Base-by-base conservation (phyloP, 192 early-diverging fungal genomes). In the Coemansia sp. region DNA sequence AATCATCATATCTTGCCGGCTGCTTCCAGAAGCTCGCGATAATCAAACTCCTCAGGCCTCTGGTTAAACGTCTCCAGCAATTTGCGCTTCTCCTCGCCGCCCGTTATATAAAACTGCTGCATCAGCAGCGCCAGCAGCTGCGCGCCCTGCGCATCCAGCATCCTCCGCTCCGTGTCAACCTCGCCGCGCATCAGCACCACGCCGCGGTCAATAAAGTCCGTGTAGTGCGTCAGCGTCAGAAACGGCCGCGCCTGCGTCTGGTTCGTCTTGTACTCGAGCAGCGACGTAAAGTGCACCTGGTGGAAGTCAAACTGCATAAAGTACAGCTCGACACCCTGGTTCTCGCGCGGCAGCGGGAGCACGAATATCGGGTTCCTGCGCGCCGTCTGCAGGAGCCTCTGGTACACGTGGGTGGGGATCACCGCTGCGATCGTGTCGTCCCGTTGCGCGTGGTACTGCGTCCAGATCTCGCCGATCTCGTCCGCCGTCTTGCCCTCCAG, bases 111-210 rank as follows among this genome's bases (percentile, higher is more conserved):
- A 65, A 93, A 98, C 69, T 89, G 78, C 68, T 95, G 95, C 65
- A 94, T 74, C 57, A 85, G 84, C 65, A 86, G 77, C 6, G 87
- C 87, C 78, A 98, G 71, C 47, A 86, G 83, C 72, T 92, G 89
- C 4, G 93, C 93, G 29, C 89, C 88, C 18, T 80, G 69, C 12
- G 83, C 45, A 11, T 82, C 84, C 25, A 95, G 58, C 40, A 84
- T 64, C 10, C 67, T 74, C 16, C 73, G 66, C 18, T 84, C 71
- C 12, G 75, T 77, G 4, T 84, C 77, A 31, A 89, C 54, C 56
- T 92, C 89, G 18, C 95, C 95, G 11, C 85, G 73, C 95, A 98
- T 95, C 28, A 98, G 82, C 29, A 98, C 93, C 51, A 98, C 80
- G 28, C 82, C 89, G 71, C 95, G 92, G 67, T 89, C 85, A 16